Evolutionary conservation across 2,329 filamentous ascomycete genomes (phyloP).

Genomic region (Rachicladosporium sp.): DNA sequence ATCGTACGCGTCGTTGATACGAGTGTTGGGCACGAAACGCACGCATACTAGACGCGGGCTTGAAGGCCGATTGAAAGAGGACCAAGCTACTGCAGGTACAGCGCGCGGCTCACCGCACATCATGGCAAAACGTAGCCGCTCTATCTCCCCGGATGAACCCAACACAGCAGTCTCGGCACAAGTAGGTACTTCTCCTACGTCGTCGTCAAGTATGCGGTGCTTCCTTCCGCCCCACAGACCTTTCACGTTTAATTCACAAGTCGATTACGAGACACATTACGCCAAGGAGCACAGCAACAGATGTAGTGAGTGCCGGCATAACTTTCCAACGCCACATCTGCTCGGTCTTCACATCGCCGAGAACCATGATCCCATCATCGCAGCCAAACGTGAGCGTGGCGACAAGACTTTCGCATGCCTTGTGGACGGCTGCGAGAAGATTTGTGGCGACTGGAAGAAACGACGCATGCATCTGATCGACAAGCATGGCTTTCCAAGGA

Average conservation of each 20-base stretch:
- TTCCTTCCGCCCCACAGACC: slow-evolving; percentile 67
- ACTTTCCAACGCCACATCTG: slow-evolving; percentile 75
- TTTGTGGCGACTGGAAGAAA: slow-evolving; percentile 74
- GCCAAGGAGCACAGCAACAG: slow-evolving; percentile 67
- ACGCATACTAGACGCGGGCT: too few species aligned
- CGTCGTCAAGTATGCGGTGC: slow-evolving; percentile 55
- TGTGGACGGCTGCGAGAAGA: slow-evolving; percentile 72
- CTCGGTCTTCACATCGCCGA: slow-evolving; percentile 79
- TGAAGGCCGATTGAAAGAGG: too few species aligned
- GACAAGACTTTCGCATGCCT: slow-evolving; percentile 91
- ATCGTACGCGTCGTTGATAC: too few species aligned
- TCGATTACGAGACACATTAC: slow-evolving; percentile 83
- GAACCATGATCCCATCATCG: slow-evolving; percentile 71
- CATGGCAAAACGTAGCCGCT: too few species aligned
- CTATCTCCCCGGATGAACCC: too few species aligned
- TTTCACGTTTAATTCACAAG: slow-evolving; percentile 59
- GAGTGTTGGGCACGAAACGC: too few species aligned
- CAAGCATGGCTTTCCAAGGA: slow-evolving; percentile 79
- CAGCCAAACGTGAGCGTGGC: slow-evolving; percentile 60
- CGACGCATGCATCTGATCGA: slow-evolving; percentile 80
- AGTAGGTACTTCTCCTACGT: too few species aligned
- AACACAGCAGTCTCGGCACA: too few species aligned
- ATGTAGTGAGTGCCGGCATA: slow-evolving; percentile 72
- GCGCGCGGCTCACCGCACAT: too few species aligned
- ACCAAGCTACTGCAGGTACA: too few species aligned